A percentile compares a stretch with the other conserved stretches of the same genome.
Evolutionary conservation across 352 stramenopile genomes (phyloP).

Genomic region (Pythium myriotylum): DNA sequence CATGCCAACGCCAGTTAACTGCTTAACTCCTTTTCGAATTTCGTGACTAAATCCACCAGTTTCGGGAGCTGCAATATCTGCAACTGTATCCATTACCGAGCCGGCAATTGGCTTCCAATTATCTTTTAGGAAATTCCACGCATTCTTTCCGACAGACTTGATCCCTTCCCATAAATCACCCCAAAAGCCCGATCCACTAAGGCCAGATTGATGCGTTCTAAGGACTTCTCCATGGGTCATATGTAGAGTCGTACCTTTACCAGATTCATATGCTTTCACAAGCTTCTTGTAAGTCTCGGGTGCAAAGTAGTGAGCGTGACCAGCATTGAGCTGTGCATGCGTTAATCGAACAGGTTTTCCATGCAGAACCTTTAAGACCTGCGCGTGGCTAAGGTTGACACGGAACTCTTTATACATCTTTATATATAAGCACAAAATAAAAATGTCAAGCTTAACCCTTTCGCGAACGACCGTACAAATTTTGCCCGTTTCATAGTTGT

Average conservation of each 20-base stretch:
- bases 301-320: conserved; percentile 24
- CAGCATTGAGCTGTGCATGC: conserved; percentile 23
- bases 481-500: too few relatives aligned
- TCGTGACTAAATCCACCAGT: too few relatives aligned
- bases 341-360: conserved; percentile 27
- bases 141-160: too few relatives aligned
- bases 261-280: conserved; percentile 20
- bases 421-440: conserved; percentile 23
- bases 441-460: too few relatives aligned
- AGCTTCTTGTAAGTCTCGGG: conserved; percentile 33
- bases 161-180: conserved; percentile 12
- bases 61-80: too few relatives aligned
- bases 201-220: conserved; percentile 19
- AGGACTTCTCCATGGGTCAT: too few relatives aligned
- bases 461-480: too few relatives aligned
- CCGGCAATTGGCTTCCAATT: too few relatives aligned
- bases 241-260: too few relatives aligned
- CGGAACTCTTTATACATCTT: conserved; percentile 26
- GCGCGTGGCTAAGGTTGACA: conserved; percentile 19
- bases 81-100: too few relatives aligned
- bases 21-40: too few relatives aligned
- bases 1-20: conserved; percentile 14
- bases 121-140: too few relatives aligned
- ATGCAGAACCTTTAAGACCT: conserved; percentile 23
- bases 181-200: conserved; percentile 22